Conservation (phyloP, 352 stramenopile species). For the Paralagenidium karlingii region DNA sequence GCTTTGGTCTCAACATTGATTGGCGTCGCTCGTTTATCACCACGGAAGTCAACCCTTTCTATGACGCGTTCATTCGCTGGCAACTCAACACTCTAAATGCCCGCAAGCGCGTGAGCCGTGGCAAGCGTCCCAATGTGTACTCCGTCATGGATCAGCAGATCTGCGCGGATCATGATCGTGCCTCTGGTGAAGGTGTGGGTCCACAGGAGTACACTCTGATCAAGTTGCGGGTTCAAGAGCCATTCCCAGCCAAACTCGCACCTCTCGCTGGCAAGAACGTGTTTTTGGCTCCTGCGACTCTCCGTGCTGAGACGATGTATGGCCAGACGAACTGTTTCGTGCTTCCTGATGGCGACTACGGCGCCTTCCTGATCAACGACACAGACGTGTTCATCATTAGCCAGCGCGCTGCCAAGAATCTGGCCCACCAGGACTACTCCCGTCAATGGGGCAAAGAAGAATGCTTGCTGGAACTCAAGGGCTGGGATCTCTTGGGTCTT, state of each 20-base stretch:
- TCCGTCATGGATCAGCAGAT: slow-evolving; percentile 97
- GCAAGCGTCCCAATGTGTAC: slow-evolving; percentile 98
- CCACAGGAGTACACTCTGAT: slow-evolving; percentile 99
- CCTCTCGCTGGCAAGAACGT: slow-evolving; percentile 83
- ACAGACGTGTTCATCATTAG: slow-evolving; percentile 95
- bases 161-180: slow-evolving; percentile 98
- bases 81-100: slow-evolving; percentile 97
- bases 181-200: slow-evolving; percentile 95
- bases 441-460: slow-evolving; percentile 82
- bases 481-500: slow-evolving; percentile 94
- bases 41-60: slow-evolving; percentile 98
- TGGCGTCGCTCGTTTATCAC: slow-evolving; percentile 99
- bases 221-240: slow-evolving; percentile 91
- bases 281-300: slow-evolving; percentile 96
- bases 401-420: slow-evolving; percentile 85
- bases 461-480: slow-evolving; percentile 86
- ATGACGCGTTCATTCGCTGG: slow-evolving; percentile 99
- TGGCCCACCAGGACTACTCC: slow-evolving; percentile 92
- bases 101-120: slow-evolving; percentile 78
- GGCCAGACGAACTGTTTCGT: slow-evolving; percentile 99
- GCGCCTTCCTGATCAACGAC: slow-evolving; percentile 93
- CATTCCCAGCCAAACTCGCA: slow-evolving; percentile 62
- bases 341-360: slow-evolving; percentile 97
- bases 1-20: slow-evolving; percentile 95
- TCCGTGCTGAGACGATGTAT: slow-evolving; percentile 99